phyloP scores from a whole-genome alignment of 805 yeast species.

The Starmerella sp. region DNA sequence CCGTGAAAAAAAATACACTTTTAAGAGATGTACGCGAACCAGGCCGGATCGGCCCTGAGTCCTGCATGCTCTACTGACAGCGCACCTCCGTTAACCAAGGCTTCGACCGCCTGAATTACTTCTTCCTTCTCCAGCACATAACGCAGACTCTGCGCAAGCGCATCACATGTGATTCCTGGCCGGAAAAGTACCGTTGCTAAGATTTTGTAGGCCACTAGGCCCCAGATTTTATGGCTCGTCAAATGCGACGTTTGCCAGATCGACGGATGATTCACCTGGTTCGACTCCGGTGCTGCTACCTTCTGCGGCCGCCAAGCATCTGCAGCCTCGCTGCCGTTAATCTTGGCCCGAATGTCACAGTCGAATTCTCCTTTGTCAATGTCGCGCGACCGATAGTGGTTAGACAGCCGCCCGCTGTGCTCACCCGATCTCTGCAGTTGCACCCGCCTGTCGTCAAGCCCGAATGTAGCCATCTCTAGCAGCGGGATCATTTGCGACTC shows the following conservation, averaged over 20 bases:
- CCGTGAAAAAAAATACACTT: too few relatives aligned
- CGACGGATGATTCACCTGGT: conserved; percentile 6
- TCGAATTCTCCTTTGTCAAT: conserved; percentile 36
- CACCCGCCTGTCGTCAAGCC: background rate
- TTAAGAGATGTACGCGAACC: conserved; percentile 1
- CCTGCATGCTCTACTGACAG: background rate
- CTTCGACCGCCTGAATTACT: conserved; percentile 21
- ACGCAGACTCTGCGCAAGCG: conserved; percentile 21
- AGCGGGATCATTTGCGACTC: conserved; percentile 55
- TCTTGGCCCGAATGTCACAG: background rate
- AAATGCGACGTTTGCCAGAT: conserved; percentile 30
- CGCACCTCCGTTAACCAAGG: conserved; percentile 21
- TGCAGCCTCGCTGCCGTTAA: background rate
- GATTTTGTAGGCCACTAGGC: conserved; percentile 39
- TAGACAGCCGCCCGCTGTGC: conserved; percentile 10
- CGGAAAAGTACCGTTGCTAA: conserved; percentile 37
- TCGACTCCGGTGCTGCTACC: background rate
- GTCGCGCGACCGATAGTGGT: conserved; percentile 55
- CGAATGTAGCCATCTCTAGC: conserved; percentile 34
- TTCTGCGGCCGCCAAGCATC: background rate
- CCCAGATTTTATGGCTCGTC: conserved; percentile 47
- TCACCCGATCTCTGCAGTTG: conserved; percentile 11
- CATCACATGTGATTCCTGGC: conserved; percentile 41
- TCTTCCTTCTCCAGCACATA: conserved; percentile 25
- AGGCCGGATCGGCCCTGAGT: background rate